Evolutionary conservation across 164 flowering plant genomes (phyloP).

Genomic region (Umbellularia californica): DNA sequence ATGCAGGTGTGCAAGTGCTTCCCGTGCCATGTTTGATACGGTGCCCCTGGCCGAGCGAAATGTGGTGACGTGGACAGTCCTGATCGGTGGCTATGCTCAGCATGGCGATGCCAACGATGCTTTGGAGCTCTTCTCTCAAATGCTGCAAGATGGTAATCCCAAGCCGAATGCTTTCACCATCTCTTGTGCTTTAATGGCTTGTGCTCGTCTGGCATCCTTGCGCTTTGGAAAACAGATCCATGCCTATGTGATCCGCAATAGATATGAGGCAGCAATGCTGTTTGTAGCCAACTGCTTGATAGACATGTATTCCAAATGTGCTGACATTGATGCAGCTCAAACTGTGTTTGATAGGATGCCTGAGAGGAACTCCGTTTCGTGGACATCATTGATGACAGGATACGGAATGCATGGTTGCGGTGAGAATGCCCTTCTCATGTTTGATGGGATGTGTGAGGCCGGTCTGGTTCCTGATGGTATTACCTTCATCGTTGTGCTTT

Average conservation of each 20-base stretch:
- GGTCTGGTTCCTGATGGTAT: constrained; percentile 58
- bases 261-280: constrained; percentile 33
- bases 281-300: constrained; percentile 73
- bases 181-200: constrained; percentile 75
- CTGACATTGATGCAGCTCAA: constrained; percentile 56
- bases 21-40: constrained; percentile 44
- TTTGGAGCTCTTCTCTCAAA: constrained; percentile 43
- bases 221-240: constrained; percentile 64
- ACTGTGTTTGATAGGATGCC: constrained; percentile 53
- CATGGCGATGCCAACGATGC: constrained; percentile 72
- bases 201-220: constrained; percentile 56
- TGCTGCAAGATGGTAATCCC: constrained; percentile 33
- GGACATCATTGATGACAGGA: constrained; percentile 79
- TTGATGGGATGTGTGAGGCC: constrained; percentile 46
- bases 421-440: constrained; percentile 55
- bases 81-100: constrained; percentile 83
- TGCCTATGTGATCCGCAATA: constrained; percentile 51
- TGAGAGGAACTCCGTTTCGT: constrained; percentile 57
- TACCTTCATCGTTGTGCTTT: constrained; percentile 64
- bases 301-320: constrained; percentile 81
- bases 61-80: constrained; percentile 86
- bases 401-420: constrained; percentile 78
- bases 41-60: constrained; percentile 29
- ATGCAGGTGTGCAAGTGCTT: constrained; percentile 35
- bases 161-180: constrained; percentile 71